Percentiles rank a stretch among this genome's conserved stretches.
Evolutionary conservation across 1,284 basidiomycete genomes (phyloP).

Genomic region (Chalciporus sp.): DNA sequence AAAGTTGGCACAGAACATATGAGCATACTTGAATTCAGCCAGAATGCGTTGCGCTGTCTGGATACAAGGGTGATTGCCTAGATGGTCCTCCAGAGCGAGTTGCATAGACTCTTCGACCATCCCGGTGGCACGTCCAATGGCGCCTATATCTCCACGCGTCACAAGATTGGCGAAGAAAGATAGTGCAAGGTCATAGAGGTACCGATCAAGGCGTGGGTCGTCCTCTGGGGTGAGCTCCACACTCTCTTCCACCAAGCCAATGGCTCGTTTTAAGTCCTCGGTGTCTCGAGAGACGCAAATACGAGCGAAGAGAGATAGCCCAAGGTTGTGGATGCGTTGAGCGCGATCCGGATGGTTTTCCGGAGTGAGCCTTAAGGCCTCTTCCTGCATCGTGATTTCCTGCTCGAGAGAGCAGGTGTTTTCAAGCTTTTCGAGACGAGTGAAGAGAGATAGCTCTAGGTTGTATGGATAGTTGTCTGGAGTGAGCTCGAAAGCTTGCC

Average conservation of each 20-base stretch:
- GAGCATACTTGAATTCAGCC: too few relatives aligned
- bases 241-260: too few relatives aligned
- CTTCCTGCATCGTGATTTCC: neutral
- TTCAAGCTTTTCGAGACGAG: neutral
- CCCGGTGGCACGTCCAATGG: too few relatives aligned
- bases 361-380: neutral
- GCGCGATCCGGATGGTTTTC: neutral
- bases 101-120: too few relatives aligned
- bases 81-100: too few relatives aligned
- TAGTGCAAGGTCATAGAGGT: too few relatives aligned
- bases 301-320: neutral
- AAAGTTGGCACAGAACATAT: slow-evolving; percentile 65
- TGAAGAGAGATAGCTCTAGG: neutral
- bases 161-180: too few relatives aligned
- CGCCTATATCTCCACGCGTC: too few relatives aligned
- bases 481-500: neutral
- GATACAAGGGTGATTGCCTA: too few relatives aligned
- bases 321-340: neutral
- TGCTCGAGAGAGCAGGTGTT: neutral
- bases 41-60: too few relatives aligned
- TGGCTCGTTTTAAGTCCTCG: neutral
- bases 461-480: neutral
- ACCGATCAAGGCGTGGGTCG: too few relatives aligned
- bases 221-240: too few relatives aligned
- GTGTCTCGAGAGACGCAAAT: neutral